A percentile compares a stretch with the other conserved stretches of the same genome.
phyloP scores from a whole-genome alignment of 2,329 filamentous ascomycete species.

The Colletotrichum sansevieriae region DNA sequence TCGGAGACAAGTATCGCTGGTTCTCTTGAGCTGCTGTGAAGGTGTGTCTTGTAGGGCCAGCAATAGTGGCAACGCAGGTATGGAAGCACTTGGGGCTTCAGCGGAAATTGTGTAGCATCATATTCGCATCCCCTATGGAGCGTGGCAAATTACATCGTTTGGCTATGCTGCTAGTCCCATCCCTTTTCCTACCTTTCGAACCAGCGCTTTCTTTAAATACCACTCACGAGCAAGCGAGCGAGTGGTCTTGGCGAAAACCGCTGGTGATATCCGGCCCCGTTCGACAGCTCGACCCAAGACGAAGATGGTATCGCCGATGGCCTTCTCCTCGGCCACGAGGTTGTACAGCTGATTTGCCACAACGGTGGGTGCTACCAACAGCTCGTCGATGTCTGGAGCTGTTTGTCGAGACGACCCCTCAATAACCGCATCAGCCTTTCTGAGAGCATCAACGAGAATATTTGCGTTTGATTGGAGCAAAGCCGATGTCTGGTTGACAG shows the following conservation, averaged over 20 bases:
- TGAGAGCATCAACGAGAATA: slow-evolving; percentile 82
- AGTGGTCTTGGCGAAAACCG: slow-evolving; percentile 84
- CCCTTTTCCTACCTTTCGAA: slow-evolving; percentile 80
- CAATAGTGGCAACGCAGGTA: too few relatives aligned
- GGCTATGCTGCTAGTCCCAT: slow-evolving; percentile 70
- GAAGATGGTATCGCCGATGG: slow-evolving; percentile 88
- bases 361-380: slow-evolving; percentile 92
- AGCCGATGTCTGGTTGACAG: slow-evolving; percentile 77
- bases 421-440: slow-evolving; percentile 83
- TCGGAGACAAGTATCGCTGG: too few relatives aligned
- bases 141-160: background rate
- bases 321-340: slow-evolving; percentile 88
- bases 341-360: slow-evolving; percentile 94
- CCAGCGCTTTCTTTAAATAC: slow-evolving; percentile 86
- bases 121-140: background rate
- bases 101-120: too few relatives aligned
- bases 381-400: slow-evolving; percentile 85
- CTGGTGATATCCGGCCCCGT: slow-evolving; percentile 75
- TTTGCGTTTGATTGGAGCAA: slow-evolving; percentile 82
- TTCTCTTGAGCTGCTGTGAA: too few relatives aligned
- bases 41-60: too few relatives aligned
- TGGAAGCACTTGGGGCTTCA: too few relatives aligned
- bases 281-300: slow-evolving; percentile 82
- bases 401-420: slow-evolving; percentile 76
- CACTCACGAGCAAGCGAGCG: slow-evolving; percentile 81